Evolutionary conservation across 1,284 basidiomycete species (phyloP), one percentile per base, ranked within the genome.

Genomic region (Tremellales sp.): DNA sequence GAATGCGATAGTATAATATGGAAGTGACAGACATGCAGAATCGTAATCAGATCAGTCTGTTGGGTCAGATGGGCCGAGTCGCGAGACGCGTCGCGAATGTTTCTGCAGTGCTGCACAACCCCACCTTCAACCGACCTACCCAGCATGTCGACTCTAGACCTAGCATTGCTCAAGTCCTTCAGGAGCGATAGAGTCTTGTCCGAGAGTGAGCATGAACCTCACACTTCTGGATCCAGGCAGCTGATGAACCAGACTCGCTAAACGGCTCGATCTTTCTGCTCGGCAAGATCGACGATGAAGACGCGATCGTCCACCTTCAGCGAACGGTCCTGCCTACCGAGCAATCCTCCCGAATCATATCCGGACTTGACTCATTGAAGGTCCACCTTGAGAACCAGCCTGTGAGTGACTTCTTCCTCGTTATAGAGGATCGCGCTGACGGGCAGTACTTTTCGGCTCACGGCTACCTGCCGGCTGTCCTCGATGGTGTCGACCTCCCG

Each of bases 301-400:
- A 39, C 10, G 79, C 82, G 0, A 83, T 87, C 46, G 58, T 86
- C 13, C 80, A 82, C 31, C 65, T 85, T 27, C 81, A 84, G 59
- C 81, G 81, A 59, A 81, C 80, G 0, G 74, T 79, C 0, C 74
- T 86, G 29, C 68, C 78, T 2, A 53, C 73, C 1, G 45, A 75
- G 48, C 49, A 54, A 7, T 63, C 58, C 1, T 43, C 56, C 0
- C 54, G 35, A 15, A 26, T 68, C 5, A 50, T 69, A 5, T 50
- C 48, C 17, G 11, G 11, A 0, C 44, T 70, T 10, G 62, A 61
- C 40, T 45, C 33, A 17, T 23, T 68, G 40, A 45, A 70, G 21
- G 52, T 67, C 22, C 64, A 67, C 40, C 53, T 68, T 23, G 65
- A 64, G 24, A 70, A 70, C 49, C 52, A 48, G 25, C 68, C 68